Conservation (phyloP, 352 stramenopile genomes). For the Phytophthora nicotianae region DNA sequence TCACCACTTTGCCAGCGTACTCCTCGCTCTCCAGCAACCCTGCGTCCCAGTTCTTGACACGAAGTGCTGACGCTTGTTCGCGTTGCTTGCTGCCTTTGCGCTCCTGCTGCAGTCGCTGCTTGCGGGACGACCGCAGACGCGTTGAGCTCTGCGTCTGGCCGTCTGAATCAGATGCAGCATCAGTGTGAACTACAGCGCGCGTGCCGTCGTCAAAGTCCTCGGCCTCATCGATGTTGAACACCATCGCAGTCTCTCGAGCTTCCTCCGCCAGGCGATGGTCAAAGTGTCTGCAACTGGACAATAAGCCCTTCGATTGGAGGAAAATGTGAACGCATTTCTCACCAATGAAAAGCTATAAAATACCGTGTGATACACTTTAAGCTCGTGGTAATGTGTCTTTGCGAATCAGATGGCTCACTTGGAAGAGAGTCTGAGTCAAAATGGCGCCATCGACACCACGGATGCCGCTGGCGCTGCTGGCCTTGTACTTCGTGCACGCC, state of each 20-base stretch:
- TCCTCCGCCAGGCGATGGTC: conserved; percentile 28
- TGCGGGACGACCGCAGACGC: conserved; percentile 51
- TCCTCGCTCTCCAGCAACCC: conserved; percentile 51
- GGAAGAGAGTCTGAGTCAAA: conserved; percentile 3
- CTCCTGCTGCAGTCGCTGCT: conserved; percentile 56
- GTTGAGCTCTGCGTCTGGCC: conserved; percentile 33
- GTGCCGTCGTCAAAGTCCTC: conserved; percentile 87
- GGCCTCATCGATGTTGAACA: conserved; percentile 81
- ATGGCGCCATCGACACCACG: conserved; percentile 5
- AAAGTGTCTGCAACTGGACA: conserved; percentile 3
- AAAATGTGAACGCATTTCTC: conserved; percentile 35
- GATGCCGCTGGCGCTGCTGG: conserved; percentile 57
- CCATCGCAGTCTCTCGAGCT: conserved; percentile 34
- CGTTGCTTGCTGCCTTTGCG: conserved; percentile 32
- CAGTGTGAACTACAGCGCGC: conserved; percentile 49
- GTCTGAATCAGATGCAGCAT: conserved; percentile 14
- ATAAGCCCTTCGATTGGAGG: conserved; percentile 2
- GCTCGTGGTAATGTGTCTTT: conserved; percentile 8
- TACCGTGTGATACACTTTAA: conserved; percentile 5
- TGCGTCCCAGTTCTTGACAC: conserved; percentile 79
- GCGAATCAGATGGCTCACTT: conserved; percentile 5
- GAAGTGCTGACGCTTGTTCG: conserved; percentile 67
- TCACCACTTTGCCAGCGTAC: conserved; percentile 83
- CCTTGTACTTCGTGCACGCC: conserved; percentile 81
- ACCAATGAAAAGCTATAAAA: conserved; percentile 34